Evolutionary conservation across 2,329 filamentous ascomycete genomes (phyloP).

Genomic region (Chrysoporthe deuterocubensis): DNA sequence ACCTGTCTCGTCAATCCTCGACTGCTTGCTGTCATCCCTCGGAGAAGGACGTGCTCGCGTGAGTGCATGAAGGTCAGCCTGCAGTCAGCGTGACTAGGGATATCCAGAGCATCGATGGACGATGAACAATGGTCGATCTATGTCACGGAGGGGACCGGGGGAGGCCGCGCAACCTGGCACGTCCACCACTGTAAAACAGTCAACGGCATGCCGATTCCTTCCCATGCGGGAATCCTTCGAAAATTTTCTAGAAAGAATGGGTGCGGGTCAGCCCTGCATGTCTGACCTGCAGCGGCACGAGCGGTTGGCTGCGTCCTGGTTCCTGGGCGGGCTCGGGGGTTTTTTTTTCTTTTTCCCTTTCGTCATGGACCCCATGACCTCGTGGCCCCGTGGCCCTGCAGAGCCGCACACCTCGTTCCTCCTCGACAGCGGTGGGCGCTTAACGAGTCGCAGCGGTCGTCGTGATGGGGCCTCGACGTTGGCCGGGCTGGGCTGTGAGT

Average conservation of each 20-base stretch:
- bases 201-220: slow-evolving; percentile 2
- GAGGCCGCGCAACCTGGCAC: no score
- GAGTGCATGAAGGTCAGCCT: neutral
- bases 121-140: neutral
- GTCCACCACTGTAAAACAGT: no score
- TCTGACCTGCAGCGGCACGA: slow-evolving; percentile 17
- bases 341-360: no score
- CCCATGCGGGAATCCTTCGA: slow-evolving; percentile 7
- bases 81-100: neutral
- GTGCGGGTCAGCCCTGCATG: slow-evolving; percentile 22
- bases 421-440: neutral
- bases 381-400: no score
- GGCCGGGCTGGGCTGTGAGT: no score
- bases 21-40: neutral
- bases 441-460: neutral
- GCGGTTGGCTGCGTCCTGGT: neutral
- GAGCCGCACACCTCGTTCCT: neutral
- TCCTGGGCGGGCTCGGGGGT: neutral
- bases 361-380: no score
- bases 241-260: slow-evolving; percentile 16
- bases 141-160: no score
- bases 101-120: neutral
- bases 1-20: neutral
- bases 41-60: neutral
- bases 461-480: neutral